Evolutionary conservation across 768 basidiomycete species (phyloP).

Genomic region (Russula virescens): DNA sequence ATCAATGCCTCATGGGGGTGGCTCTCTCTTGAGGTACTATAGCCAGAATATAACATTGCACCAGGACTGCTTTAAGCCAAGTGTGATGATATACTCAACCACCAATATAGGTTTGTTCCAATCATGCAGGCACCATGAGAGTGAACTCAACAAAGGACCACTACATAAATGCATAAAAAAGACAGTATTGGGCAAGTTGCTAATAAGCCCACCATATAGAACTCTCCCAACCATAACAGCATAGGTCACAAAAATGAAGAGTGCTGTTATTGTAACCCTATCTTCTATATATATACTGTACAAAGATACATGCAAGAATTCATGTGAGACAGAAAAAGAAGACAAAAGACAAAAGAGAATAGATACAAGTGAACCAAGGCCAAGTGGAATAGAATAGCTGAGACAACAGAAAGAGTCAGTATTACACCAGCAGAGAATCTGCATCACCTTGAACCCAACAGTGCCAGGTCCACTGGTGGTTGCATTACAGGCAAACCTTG

Average conservation of each 20-base stretch:
- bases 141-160: background rate
- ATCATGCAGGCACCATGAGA: background rate
- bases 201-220: slow-evolving; percentile 12
- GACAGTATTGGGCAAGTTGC: slow-evolving; percentile 1
- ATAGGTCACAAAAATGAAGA: background rate
- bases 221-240: slow-evolving; percentile 5
- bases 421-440: slow-evolving; percentile 12
- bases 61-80: background rate
- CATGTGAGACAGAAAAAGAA: slow-evolving; percentile 18
- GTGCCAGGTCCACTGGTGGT: slow-evolving; percentile 9
- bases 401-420: slow-evolving; percentile 13
- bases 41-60: background rate
- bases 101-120: background rate
- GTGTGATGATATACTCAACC: background rate
- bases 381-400: slow-evolving; percentile 21
- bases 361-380: slow-evolving; percentile 14
- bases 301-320: slow-evolving; percentile 13
- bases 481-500: slow-evolving; percentile 21
- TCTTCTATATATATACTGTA: slow-evolving; percentile 19
- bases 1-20: background rate
- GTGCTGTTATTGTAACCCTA: background rate
- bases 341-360: slow-evolving; percentile 5
- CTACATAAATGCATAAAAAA: slow-evolving; percentile 1
- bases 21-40: background rate
- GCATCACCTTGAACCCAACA: slow-evolving; percentile 16